phyloP scores from a whole-genome alignment of 768 basidiomycete species.

The Cystofilobasidium macerans region DNA sequence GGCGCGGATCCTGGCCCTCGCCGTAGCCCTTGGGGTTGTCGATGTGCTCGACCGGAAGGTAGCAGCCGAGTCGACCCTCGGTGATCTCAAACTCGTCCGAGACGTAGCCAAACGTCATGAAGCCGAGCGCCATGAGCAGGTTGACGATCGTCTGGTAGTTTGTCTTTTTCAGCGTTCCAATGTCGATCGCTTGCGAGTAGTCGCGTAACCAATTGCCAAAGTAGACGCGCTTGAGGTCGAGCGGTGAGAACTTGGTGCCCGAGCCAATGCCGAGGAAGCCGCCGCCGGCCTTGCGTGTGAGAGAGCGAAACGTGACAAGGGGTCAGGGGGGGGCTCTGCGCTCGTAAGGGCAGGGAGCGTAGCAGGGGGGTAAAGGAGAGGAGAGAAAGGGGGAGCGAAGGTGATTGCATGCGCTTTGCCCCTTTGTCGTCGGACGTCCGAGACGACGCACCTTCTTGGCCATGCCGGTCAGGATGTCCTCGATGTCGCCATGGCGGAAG shows the following conservation, averaged over 20 bases:
- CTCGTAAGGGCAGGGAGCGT: too few species aligned
- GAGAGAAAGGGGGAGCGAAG: neutral
- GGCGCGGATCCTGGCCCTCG: constrained; percentile 50
- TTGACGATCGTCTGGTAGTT: constrained; percentile 71
- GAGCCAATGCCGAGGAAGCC: constrained; percentile 18
- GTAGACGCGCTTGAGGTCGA: constrained; percentile 58
- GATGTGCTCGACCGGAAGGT: constrained; percentile 72
- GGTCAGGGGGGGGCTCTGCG: too few species aligned
- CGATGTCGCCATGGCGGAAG: constrained; percentile 81
- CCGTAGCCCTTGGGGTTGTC: constrained; percentile 63
- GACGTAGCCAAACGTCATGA: constrained; percentile 52
- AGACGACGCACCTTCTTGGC: constrained; percentile 16
- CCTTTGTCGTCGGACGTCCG: too few species aligned
- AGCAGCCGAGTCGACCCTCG: constrained; percentile 66
- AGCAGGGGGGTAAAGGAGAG: neutral
- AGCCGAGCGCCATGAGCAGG: constrained; percentile 79
- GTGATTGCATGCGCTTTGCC: too few species aligned
- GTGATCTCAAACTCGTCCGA: constrained; percentile 81
- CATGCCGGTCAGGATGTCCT: constrained; percentile 49
- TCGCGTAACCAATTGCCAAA: constrained; percentile 35
- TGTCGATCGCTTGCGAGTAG: constrained; percentile 63
- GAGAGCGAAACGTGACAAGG: too few species aligned
- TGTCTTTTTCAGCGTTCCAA: constrained; percentile 50
- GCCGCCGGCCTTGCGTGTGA: constrained; percentile 6
- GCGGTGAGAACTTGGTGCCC: constrained; percentile 56